A percentile compares a stretch with the other conserved stretches of the same genome.
Conservation (phyloP, 2,329 filamentous ascomycete species). For the Penicillium sp. region DNA sequence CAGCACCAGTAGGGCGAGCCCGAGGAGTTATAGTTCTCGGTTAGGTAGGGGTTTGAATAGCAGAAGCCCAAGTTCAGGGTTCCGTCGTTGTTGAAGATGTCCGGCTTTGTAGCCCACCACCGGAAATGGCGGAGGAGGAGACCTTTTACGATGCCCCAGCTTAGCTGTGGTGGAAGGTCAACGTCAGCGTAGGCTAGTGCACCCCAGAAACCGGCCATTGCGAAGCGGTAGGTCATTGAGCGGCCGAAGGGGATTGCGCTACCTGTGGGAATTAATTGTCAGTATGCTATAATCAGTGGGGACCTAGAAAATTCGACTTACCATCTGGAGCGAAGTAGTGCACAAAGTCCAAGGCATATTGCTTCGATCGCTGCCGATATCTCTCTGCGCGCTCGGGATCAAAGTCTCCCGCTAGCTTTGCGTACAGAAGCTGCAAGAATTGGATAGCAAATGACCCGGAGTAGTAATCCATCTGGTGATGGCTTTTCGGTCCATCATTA, state of each 20-base stretch:
- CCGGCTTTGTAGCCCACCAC: conserved; percentile 69
- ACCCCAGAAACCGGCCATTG: conserved; percentile 82
- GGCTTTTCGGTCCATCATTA: conserved; percentile 75
- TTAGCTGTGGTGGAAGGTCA: conserved; percentile 68
- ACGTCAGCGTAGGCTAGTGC: conserved; percentile 74
- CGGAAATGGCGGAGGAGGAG: conserved; percentile 71
- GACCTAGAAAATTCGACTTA: conserved; percentile 5
- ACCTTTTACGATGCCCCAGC: conserved; percentile 78
- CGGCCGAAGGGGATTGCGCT: conserved; percentile 75
- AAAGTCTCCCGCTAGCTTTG: conserved; percentile 65
- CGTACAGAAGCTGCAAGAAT: conserved; percentile 74
- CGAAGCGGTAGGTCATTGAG: conserved; percentile 78
- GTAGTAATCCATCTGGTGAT: conserved; percentile 85
- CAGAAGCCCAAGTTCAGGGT: conserved; percentile 75
- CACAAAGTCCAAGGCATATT: conserved; percentile 68
- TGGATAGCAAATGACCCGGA: conserved; percentile 81
- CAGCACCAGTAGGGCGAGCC: conserved; percentile 75
- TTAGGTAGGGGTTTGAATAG: conserved; percentile 78
- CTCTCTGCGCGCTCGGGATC: conserved; percentile 67
- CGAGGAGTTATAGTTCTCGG: conserved; percentile 81
- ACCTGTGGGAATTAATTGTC: conserved; percentile 32
- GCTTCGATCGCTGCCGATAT: conserved; percentile 67
- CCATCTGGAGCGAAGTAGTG: conserved; percentile 75
- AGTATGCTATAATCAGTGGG: background rate
- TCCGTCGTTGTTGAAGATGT: conserved; percentile 73